Evolutionary conservation across 345 rosid genomes (phyloP), one percentile per base, ranked within the genome.

Genomic region (Mercurialis annua): DNA sequence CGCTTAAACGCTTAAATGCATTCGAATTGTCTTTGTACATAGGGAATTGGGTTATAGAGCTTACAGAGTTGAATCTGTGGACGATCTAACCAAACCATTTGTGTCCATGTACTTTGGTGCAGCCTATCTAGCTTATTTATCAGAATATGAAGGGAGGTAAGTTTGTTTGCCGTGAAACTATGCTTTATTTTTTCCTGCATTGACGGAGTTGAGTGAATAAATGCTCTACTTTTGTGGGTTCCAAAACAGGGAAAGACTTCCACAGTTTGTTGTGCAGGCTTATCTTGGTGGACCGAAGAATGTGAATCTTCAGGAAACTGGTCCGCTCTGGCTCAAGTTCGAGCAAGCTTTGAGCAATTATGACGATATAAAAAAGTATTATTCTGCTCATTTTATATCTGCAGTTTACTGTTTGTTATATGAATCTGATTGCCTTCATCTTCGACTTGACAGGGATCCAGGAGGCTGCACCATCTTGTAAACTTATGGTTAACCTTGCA

Each of bases 101-200:
- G 85, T 83, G 36, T 94, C 97, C 20, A 79, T 87, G 87, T 94
- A 91, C 82, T 91, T 89, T 6, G 95, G 96, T 30, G 92, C 92
- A 8, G 96, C 97, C 33, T 91, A 91, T 66, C 64, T 87, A 69
- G 82, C 89, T 42, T 91, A 90, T 89, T 71, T 94, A 81, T 84
- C 92, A 16, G 83, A 81, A 76, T 91, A 91, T 58, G 95, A 94
- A 79, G 92, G 96, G 74, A 75, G 87, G 99, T 91, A 81, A 3
- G 82, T 48, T 46, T 69, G 21, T 42, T 58, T 47, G 14, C 53
- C 58, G 23, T 3, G 24, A 48, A 47, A 36, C 9, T 36, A 36
- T 18, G 24, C 42, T 64, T 42, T 65, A 31, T 62, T 15, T 21
- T 62, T 38, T 0, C 24, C 24, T 8, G 55, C 24, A 23, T 53